Evolutionary conservation across 768 basidiomycete genomes (phyloP), one percentile per base, ranked within the genome.

Genomic region (Gloeopeniophorella convolvens): DNA sequence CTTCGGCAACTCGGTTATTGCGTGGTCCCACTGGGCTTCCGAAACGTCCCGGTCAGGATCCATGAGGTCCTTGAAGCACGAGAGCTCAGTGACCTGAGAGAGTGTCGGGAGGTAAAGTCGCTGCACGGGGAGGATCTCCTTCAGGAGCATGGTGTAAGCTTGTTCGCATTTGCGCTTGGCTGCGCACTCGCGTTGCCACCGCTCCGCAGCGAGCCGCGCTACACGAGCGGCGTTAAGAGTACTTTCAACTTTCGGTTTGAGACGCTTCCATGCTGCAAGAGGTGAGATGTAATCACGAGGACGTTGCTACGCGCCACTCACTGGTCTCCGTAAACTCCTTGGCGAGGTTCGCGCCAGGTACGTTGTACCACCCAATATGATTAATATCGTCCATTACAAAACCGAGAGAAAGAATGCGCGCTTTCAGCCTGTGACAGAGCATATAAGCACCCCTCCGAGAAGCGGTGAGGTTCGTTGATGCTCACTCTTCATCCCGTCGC

Each of bases 1-100:
- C 45, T 31, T 44, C 15, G n/a, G 34, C n/a, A 56, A 40, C 16
- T 23, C 32, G 8, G n/a, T 32, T 5, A 30, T 23, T 3, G 54
- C 51, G 8, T 28, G 4, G 1, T 21, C 45, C 54, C 54, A 56
- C 10, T 54, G 44, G n/a, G 23, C 26, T 4, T 16, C 4, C 28
- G 45, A 33, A 3, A 42, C 27, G 16, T 48, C 35, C 8, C 39
- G 32, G 24, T 56, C 42, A 9, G 21, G 15, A 16, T 51, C 20
- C 18, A 42, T 10, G 23, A 56, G 31, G 12, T 56, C 54, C 21
- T 24, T 27, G 51, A 56, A 56, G 45, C 51, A 56, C 15, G 54
- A 39, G 26, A 56, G 35, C 15, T 47, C 33, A 18, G 12, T 16
- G 31, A 6, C 28, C n/a, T 53, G 50, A 6, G 35, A 36, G 30